These are phyloP conservation scores for Clarireedia hainanense DNA, from an alignment of 2,329 filamentous ascomycete species.

Conservation along the genomic window DNA sequence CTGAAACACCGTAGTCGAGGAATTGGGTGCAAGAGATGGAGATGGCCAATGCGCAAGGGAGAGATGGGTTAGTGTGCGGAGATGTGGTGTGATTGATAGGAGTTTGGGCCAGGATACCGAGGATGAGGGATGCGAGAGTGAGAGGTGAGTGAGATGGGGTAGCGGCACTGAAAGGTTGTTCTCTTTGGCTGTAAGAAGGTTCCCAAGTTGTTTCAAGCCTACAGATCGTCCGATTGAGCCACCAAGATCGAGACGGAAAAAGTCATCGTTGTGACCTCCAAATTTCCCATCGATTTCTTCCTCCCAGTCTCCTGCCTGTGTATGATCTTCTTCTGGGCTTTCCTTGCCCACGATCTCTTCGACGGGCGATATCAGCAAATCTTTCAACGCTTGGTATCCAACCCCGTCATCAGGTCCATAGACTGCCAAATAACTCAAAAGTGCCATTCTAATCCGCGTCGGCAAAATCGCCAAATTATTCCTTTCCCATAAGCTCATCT, in stretches of 20 bases:
- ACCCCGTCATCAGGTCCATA: slow-evolving; percentile 38
- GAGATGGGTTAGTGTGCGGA: slow-evolving; percentile 50
- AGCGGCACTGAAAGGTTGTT: slow-evolving; percentile 27
- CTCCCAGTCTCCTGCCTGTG: slow-evolving; percentile 12
- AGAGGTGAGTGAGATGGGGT: slow-evolving; percentile 53
- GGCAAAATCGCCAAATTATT: slow-evolving; percentile 50
- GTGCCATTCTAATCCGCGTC: slow-evolving; percentile 41
- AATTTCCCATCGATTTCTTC: slow-evolving; percentile 8
- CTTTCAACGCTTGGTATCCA: slow-evolving; percentile 41
- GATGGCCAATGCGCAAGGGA: slow-evolving; percentile 56
- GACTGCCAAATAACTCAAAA: slow-evolving; percentile 44
- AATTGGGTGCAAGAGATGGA: slow-evolving; percentile 49
- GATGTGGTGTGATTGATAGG: slow-evolving; percentile 43
- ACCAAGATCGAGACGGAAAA: slow-evolving; percentile 47
- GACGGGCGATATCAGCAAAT: slow-evolving; percentile 35
- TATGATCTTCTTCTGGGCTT: neutral
- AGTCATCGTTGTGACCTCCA: slow-evolving; percentile 35
- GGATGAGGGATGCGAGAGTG: slow-evolving; percentile 38
- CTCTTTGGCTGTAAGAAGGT: slow-evolving; percentile 1
- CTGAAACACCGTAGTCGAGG: slow-evolving; percentile 39
- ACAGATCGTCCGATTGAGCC: slow-evolving; percentile 44
- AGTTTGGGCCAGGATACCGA: slow-evolving; percentile 51
- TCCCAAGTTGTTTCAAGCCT: slow-evolving; percentile 42
- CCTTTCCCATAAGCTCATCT: slow-evolving; percentile 47
- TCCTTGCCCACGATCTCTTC: neutral